Base-by-base conservation (phyloP, 345 rosid species). In the Populus tremula region DNA sequence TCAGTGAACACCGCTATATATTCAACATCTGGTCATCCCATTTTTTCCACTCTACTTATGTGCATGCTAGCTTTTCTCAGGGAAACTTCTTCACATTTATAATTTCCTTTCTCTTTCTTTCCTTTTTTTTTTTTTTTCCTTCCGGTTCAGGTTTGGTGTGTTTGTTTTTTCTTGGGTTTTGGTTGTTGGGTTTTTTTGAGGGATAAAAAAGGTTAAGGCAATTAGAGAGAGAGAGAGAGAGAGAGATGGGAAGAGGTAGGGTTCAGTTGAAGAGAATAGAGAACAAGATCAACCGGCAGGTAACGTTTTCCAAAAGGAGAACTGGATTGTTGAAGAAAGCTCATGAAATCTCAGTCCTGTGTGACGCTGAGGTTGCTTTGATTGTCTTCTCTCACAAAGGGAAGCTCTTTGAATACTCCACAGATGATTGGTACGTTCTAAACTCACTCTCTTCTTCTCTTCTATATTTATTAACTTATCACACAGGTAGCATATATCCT, bases 211-310 rank as follows among this genome's bases (percentile, higher is more conserved):
- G 4, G 12, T 3, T 0, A 27, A 59, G 49, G 29, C n/a, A 74
- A 33, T 64, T 10, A 50, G 6, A 69, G 31, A 35, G 13, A 56
- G 3, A n/a, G 1, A 2, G 13, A 13, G 25, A 56, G 18, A 18
- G 33, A 64, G 20, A 39, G n/a, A 91, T 91, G 95, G 95, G 95
- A 64, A 89, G 95, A 77, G 95, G 93, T 86, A 88, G 93, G 90
- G 96, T 91, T 91, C 93, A 91, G 86, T 41, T 91, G 89, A 91
- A 87, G 92, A 87, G 93, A 81, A 90, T 91, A 72, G 95, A 91
- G 83, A 91, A 91, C 89, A 91, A 89, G 87, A 91, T 91, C 88
- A 91, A 91, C 82, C 74, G 91, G 64, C 94, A 91, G 67, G 94
- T 91, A 53, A 91, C 96, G 27, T 91, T 91, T 80, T 90, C 96